Percentiles rank a stretch among this genome's conserved stretches.
Evolutionary conservation across 1,284 basidiomycete genomes (phyloP).

Genomic region (Wolfiporia cocos): DNA sequence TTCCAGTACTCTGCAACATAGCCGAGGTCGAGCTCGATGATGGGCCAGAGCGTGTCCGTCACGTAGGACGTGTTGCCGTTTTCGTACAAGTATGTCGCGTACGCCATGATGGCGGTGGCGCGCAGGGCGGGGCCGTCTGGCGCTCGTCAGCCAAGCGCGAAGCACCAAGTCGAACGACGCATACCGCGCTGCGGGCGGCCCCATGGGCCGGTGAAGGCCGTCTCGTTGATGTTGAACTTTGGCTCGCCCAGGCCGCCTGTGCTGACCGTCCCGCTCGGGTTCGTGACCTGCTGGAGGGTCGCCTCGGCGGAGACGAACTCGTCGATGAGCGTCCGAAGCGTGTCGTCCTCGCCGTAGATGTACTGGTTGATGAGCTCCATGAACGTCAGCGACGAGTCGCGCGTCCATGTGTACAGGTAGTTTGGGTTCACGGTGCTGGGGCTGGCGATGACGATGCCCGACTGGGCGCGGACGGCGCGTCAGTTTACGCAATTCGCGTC

Average conservation of each 20-base stretch:
- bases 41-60: conserved; percentile 54
- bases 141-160: neutral
- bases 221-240: conserved; percentile 42
- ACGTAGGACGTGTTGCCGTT: conserved; percentile 50
- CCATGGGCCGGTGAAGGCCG: conserved; percentile 38
- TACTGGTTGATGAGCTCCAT: conserved; percentile 34
- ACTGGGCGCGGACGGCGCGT: conserved; percentile 9
- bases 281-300: conserved; percentile 32
- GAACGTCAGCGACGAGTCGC: conserved; percentile 38
- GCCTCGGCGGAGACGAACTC: conserved; percentile 29
- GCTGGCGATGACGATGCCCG: conserved; percentile 31
- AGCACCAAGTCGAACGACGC: neutral
- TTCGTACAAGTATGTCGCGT: conserved; percentile 58
- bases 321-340: conserved; percentile 25
- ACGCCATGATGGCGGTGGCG: conserved; percentile 59
- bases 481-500: too few relatives aligned
- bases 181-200: conserved; percentile 40
- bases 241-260: conserved; percentile 42
- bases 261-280: conserved; percentile 35
- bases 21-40: conserved; percentile 62
- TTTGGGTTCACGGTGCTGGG: conserved; percentile 31
- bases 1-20: conserved; percentile 46
- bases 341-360: conserved; percentile 25
- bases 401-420: conserved; percentile 36
- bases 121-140: conserved; percentile 72